Evolutionary conservation across 352 stramenopile species (phyloP).

Genomic region (Phytophthora chlamydospora): DNA sequence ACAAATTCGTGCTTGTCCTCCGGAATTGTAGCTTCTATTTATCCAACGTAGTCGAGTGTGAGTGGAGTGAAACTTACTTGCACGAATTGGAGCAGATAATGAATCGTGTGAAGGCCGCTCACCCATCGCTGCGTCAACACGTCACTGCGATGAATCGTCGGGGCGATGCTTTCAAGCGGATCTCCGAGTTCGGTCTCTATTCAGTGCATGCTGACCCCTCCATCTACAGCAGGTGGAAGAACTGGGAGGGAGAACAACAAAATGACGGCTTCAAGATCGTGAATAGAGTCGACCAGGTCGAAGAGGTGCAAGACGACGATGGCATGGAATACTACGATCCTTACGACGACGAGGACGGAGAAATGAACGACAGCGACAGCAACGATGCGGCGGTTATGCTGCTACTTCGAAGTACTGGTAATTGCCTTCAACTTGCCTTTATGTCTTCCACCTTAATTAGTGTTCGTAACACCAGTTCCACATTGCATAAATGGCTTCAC

Average conservation of each 20-base stretch:
- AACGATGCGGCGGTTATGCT: too few species aligned
- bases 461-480: neutral
- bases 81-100: neutral
- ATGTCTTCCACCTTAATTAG: slow-evolving; percentile 1
- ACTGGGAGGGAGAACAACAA: too few species aligned
- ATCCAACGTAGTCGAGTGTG: neutral
- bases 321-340: too few species aligned
- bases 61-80: neutral
- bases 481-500: neutral
- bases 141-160: neutral
- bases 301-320: too few species aligned
- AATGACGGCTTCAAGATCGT: too few species aligned
- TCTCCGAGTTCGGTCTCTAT: neutral
- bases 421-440: slow-evolving; percentile 9
- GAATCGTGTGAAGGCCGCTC: neutral
- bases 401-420: too few species aligned
- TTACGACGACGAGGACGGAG: too few species aligned
- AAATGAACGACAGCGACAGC: too few species aligned
- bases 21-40: neutral
- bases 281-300: too few species aligned
- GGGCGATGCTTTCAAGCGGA: neutral
- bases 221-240: too few species aligned
- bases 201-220: neutral
- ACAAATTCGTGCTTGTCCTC: neutral
- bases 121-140: neutral